These are phyloP conservation scores for Nothophoma quercina DNA, from an alignment of 2,329 filamentous ascomycete species.

Conservation along the genomic window DNA sequence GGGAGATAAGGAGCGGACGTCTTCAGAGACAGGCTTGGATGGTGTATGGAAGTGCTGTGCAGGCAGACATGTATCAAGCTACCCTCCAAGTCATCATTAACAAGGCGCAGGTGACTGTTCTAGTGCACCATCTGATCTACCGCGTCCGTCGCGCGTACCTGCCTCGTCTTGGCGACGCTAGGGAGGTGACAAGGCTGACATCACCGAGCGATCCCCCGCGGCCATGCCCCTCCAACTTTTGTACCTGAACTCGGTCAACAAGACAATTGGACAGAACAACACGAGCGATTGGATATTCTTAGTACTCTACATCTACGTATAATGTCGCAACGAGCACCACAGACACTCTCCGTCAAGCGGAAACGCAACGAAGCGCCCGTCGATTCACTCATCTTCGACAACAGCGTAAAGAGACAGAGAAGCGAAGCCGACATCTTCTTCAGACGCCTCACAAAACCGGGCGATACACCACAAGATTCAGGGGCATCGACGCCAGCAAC, in stretches of 20 bases:
- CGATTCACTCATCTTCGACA: conserved; percentile 55
- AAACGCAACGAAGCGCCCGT: conserved; percentile 64
- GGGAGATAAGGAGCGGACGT: conserved; percentile 20
- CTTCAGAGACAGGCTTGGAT: conserved; percentile 3
- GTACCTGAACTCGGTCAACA: neutral
- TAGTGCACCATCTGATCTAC: conserved; percentile 9
- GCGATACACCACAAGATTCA: conserved; percentile 15
- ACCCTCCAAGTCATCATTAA: conserved; percentile 20
- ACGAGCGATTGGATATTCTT: neutral
- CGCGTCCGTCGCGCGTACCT: conserved; percentile 10
- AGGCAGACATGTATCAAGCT: conserved; percentile 34
- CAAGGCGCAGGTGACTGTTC: conserved; percentile 25
- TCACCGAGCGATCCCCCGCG: conserved; percentile 20
- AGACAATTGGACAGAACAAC: neutral
- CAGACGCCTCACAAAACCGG: conserved; percentile 36
- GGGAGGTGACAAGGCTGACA: conserved; percentile 10
- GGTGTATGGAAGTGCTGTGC: neutral
- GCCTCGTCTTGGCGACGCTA: conserved; percentile 13
- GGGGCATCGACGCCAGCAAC: conserved; percentile 28
- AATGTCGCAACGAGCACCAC: conserved; percentile 31
- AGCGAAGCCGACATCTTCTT: conserved; percentile 26
- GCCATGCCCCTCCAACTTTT: conserved; percentile 12
- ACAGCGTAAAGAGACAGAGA: conserved; percentile 32
- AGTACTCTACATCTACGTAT: neutral
- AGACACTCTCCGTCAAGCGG: conserved; percentile 58